Evolutionary conservation across 768 basidiomycete species (phyloP).

Genomic region (Coprinopsis sp.): DNA sequence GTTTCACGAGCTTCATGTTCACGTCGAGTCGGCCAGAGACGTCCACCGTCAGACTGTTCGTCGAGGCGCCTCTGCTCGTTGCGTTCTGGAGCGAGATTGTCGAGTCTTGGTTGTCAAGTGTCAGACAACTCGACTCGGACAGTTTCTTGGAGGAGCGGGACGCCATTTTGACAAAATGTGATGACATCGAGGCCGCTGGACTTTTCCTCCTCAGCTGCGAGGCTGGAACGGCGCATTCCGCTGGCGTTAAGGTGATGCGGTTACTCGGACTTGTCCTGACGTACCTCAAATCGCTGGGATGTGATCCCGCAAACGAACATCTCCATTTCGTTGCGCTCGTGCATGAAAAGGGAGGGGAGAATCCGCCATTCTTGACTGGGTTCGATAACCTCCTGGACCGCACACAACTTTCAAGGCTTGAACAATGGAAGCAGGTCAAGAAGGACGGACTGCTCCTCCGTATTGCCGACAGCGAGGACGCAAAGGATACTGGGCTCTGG

Average conservation of each 20-base stretch:
- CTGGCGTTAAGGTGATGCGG: constrained; percentile 63
- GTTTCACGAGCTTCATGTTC: constrained; percentile 71
- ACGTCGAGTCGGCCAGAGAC: constrained; percentile 63
- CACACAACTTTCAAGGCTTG: constrained; percentile 54
- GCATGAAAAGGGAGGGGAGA: constrained; percentile 39
- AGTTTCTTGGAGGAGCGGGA: constrained; percentile 38
- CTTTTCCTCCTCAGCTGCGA: constrained; percentile 71
- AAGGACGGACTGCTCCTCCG: constrained; percentile 55
- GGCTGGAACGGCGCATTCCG: constrained; percentile 42
- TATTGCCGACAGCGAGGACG: constrained; percentile 66
- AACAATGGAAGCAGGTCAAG: constrained; percentile 60
- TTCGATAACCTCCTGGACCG: constrained; percentile 65
- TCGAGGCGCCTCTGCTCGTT: constrained; percentile 65
- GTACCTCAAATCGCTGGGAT: constrained; percentile 35
- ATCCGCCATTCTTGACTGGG: constrained; percentile 49
- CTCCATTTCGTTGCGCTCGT: constrained; percentile 49
- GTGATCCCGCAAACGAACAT: constrained; percentile 21
- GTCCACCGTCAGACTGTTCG: constrained; percentile 54
- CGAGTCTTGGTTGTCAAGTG: constrained; percentile 57
- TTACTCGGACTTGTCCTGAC: constrained; percentile 46
- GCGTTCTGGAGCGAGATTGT: constrained; percentile 72
- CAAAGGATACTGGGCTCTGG: constrained; percentile 71
- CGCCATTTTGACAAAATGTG: constrained; percentile 40
- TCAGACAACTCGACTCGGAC: constrained; percentile 39
- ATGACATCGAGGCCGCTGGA: constrained; percentile 65